Base-by-base conservation (phyloP, 352 stramenopile genomes). In the Globisporangium barbulae region DNA sequence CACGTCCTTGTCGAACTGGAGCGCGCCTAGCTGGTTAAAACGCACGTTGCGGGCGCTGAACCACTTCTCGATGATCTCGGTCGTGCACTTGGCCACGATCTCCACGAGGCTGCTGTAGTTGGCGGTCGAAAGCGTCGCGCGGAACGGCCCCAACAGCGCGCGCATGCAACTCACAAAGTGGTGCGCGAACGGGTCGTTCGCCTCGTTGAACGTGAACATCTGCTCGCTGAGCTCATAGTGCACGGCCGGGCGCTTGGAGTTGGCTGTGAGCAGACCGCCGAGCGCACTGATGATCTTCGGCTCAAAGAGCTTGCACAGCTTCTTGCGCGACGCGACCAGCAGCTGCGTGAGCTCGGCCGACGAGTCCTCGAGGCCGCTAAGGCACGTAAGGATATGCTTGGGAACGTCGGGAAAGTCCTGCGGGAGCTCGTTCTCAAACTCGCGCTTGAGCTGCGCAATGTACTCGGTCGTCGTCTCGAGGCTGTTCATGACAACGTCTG, bases 1-100 rank as follows among this genome's bases (percentile, higher is more conserved):
- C 55, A 96, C 35, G 61, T 96, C 88, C 64, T 96, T 96, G 67
- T 96, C 88, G 21, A 94, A 89, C 56, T 96, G 88, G 3, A 96
- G 69, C 22, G 88, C 85, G 19, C 88, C 88, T 28, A 96, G 81
- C 64, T 92, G 85, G 30, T 89, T 93, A 64, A 94, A 88, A 15
- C 79, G 78, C 56, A 74, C 67, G 35, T 66, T 65, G n/a, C 75
- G 75, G 21, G 73, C 70, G 19, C 80, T 53, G 48, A 94, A 86
- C 81, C 87, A 91, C 49, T 67, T 73, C 59, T 93, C 81, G 25
- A 96, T 50, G 41, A 88, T 65, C 49, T 77, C 74, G 4, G 73
- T 72, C 10, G 79, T 87, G 28, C 45, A 56, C 19, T 53, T 55
- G 10, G 81, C 85, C 33, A 87, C 56, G 2, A 69, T 64, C 42